A percentile compares a stretch with the other conserved stretches of the same genome.
phyloP scores from a whole-genome alignment of 805 yeast genomes.

The Cyberlindnera mycetangii region DNA sequence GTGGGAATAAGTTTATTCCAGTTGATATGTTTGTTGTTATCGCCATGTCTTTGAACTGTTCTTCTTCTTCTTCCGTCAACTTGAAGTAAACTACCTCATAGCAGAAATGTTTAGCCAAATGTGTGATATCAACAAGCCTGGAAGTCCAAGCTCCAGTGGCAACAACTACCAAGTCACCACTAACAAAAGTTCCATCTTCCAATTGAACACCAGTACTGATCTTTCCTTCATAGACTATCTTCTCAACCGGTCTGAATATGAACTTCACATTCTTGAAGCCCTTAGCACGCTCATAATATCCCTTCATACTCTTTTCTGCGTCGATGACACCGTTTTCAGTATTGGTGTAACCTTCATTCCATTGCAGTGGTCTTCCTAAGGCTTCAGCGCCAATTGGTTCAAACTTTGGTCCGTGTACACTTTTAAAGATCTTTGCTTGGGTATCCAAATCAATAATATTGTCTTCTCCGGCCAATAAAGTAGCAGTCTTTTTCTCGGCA shows the following conservation, averaged over 20 bases:
- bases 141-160: slow-evolving; percentile 19
- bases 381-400: neutral
- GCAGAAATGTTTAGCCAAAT: slow-evolving; percentile 2
- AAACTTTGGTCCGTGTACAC: slow-evolving; percentile 1
- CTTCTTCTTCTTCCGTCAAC: slow-evolving; percentile 9
- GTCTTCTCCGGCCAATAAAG: neutral
- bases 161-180: slow-evolving; percentile 10
- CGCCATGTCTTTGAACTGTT: slow-evolving; percentile 6
- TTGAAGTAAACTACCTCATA: slow-evolving; percentile 14
- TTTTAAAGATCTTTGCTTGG: slow-evolving; percentile 3
- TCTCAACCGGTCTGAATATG: slow-evolving; percentile 8
- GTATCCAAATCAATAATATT: neutral
- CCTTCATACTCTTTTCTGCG: slow-evolving; percentile 8
- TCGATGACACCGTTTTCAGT: slow-evolving; percentile 11
- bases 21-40: slow-evolving; percentile 11
- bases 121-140: slow-evolving; percentile 8
- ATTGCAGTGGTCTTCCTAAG: slow-evolving; percentile 5
- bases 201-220: slow-evolving; percentile 8
- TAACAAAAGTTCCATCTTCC: neutral
- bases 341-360: slow-evolving; percentile 13
- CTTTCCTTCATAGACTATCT: slow-evolving; percentile 1
- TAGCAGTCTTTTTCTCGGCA: slow-evolving; percentile 1
- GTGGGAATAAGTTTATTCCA: slow-evolving; percentile 16
- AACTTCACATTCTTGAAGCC: slow-evolving; percentile 4
- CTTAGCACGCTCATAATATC: slow-evolving; percentile 8